These are phyloP conservation scores for Penicillium sp. DNA, from an alignment of 2,329 filamentous ascomycete genomes.

Conservation along the genomic window DNA sequence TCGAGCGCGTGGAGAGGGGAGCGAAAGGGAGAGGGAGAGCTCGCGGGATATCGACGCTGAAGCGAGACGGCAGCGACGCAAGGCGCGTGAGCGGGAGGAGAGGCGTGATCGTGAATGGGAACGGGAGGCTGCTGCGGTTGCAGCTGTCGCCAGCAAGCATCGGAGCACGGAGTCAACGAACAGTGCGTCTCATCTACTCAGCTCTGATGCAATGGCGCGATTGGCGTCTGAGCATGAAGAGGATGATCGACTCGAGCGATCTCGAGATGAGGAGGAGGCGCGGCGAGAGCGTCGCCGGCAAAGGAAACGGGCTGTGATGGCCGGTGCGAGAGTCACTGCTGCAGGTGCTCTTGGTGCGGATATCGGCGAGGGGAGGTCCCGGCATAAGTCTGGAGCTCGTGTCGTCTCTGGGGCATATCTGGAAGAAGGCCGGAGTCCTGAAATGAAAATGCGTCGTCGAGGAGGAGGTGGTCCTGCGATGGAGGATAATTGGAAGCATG, in stretches of 20 bases:
- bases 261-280: slow-evolving; percentile 37
- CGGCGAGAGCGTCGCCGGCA: slow-evolving; percentile 29
- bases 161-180: slow-evolving; percentile 46
- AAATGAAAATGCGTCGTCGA: slow-evolving; percentile 51
- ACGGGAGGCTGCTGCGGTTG: slow-evolving; percentile 17
- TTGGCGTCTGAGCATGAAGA: slow-evolving; percentile 65
- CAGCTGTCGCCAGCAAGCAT: slow-evolving; percentile 36
- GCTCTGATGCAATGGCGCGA: slow-evolving; percentile 63
- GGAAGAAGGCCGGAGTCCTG: slow-evolving; percentile 63
- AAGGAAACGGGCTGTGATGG: slow-evolving; percentile 30
- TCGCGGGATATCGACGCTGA: slow-evolving; percentile 25
- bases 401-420: slow-evolving; percentile 71
- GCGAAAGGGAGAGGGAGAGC: slow-evolving; percentile 19
- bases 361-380: slow-evolving; percentile 34
- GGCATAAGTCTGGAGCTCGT: slow-evolving; percentile 56
- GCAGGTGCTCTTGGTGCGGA: slow-evolving; percentile 19
- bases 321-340: slow-evolving; percentile 17
- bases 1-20: slow-evolving; percentile 18
- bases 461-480: slow-evolving; percentile 34
- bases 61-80: slow-evolving; percentile 29
- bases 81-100: slow-evolving; percentile 20
- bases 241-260: slow-evolving; percentile 49
- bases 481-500: slow-evolving; percentile 56
- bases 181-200: slow-evolving; percentile 48
- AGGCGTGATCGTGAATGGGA: slow-evolving; percentile 25